These are phyloP conservation scores for Xanthoconium stramineum DNA, from an alignment of 768 basidiomycete species.

Conservation along the genomic window DNA sequence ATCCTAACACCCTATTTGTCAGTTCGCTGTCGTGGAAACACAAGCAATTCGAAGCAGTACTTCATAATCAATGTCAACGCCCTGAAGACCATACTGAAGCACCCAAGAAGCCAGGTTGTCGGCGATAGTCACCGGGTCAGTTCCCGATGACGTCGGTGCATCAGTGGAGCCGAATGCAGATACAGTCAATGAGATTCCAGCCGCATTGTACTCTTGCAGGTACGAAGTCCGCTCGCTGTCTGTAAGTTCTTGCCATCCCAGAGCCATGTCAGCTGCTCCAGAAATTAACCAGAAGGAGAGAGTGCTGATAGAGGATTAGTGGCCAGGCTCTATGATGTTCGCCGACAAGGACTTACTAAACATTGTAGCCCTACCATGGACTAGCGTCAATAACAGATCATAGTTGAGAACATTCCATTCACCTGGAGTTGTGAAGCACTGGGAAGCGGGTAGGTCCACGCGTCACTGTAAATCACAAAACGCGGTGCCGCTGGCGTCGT, in stretches of 20 bases:
- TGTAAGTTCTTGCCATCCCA: constrained; percentile 39
- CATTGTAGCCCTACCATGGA: constrained; percentile 14
- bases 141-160: constrained; percentile 38
- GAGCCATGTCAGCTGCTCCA: constrained; percentile 43
- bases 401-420: background rate
- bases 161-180: constrained; percentile 44
- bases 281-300: constrained; percentile 40
- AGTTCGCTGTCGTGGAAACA: background rate
- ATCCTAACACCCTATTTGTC: constrained; percentile 17
- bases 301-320: constrained; percentile 20
- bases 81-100: constrained; percentile 42
- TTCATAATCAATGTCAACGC: constrained; percentile 54
- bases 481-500: background rate
- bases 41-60: constrained; percentile 8
- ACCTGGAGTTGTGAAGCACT: background rate
- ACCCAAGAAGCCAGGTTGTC: constrained; percentile 43
- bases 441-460: background rate
- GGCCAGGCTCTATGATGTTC: background rate
- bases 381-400: background rate
- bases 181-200: constrained; percentile 57
- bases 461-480: background rate
- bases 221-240: constrained; percentile 36
- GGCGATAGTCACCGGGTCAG: constrained; percentile 37
- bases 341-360: constrained; percentile 23
- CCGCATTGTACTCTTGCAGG: constrained; percentile 46